A percentile compares a stretch with the other conserved stretches of the same genome.
Evolutionary conservation across 1,284 basidiomycete species (phyloP).

Genomic region (Papiliotrema flavescens): DNA sequence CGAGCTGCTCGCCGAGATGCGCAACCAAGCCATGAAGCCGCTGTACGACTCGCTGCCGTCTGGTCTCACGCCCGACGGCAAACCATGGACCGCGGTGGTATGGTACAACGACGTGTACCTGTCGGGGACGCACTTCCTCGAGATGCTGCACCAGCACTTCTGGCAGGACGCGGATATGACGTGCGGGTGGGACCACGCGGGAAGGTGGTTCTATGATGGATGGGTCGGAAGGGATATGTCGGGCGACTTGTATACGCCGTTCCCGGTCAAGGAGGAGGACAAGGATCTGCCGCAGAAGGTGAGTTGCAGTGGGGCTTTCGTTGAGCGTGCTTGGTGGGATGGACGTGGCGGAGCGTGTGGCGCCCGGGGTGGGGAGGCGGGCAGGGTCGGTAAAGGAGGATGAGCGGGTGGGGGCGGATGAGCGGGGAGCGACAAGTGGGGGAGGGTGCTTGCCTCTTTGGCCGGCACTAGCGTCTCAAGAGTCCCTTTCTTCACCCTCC

Average conservation of each 20-base stretch:
- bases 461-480: too few relatives aligned
- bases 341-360: too few relatives aligned
- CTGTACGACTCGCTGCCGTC: constrained; percentile 36
- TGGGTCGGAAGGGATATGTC: constrained; percentile 51
- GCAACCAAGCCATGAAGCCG: constrained; percentile 49
- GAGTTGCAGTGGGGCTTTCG: constrained; percentile 19
- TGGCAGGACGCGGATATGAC: constrained; percentile 49
- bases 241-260: constrained; percentile 43
- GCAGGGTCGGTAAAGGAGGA: too few relatives aligned
- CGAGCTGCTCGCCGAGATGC: constrained; percentile 45
- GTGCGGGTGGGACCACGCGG: constrained; percentile 51
- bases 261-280: constrained; percentile 46
- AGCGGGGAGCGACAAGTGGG: too few relatives aligned
- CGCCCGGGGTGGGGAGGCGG: too few relatives aligned
- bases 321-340: too few relatives aligned
- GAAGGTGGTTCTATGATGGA: constrained; percentile 50
- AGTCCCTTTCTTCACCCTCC: too few relatives aligned
- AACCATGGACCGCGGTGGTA: constrained; percentile 43
- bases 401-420: too few relatives aligned
- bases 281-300: constrained; percentile 42
- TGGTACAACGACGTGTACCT: constrained; percentile 52
- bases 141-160: constrained; percentile 49
- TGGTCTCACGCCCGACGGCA: constrained; percentile 38
- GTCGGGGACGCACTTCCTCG: constrained; percentile 48
- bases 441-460: too few relatives aligned